Percentiles rank a stretch among this genome's conserved stretches.
Conservation (phyloP, 2,329 filamentous ascomycete genomes). For the Claviceps arundinis region DNA sequence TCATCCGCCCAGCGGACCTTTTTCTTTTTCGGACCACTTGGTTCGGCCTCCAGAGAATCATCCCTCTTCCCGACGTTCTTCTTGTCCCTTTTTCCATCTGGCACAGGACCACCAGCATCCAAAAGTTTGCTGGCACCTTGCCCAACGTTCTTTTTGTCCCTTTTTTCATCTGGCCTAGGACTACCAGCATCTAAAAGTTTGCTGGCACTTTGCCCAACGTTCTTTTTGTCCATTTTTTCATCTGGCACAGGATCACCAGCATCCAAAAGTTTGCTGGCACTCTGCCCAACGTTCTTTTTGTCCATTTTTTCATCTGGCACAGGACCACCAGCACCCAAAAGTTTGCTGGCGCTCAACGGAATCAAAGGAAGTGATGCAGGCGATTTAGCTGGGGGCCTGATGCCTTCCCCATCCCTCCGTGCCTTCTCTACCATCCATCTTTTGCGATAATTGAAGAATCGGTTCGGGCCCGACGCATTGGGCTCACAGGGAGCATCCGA, state of each 20-base stretch:
- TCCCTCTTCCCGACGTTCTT: not conserved
- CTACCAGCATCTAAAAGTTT: not conserved
- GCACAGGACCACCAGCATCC: not conserved
- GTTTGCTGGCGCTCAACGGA: not conserved
- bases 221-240: not conserved
- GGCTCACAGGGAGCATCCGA: conserved; percentile 27
- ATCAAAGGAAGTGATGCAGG: not conserved
- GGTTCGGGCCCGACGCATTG: conserved; percentile 22
- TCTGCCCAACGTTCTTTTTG: not conserved
- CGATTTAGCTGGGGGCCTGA: conserved; percentile 1
- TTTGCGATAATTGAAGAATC: conserved; percentile 18
- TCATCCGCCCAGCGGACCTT: conserved; percentile 5
- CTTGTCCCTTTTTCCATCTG: not conserved
- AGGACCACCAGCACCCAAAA: not conserved
- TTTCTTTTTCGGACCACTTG: not conserved
- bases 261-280: not conserved
- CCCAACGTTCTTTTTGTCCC: not conserved
- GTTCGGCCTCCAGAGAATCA: not conserved
- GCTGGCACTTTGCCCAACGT: not conserved
- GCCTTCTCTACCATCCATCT: conserved; percentile 4
- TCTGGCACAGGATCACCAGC: not conserved
- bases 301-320: not conserved
- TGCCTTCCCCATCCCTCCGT: conserved; percentile 5
- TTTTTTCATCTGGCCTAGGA: not conserved
- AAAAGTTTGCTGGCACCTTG: no score